These are phyloP conservation scores for Rosa persica DNA, from an alignment of 306 rosid genomes.

Conservation along the genomic window DNA sequence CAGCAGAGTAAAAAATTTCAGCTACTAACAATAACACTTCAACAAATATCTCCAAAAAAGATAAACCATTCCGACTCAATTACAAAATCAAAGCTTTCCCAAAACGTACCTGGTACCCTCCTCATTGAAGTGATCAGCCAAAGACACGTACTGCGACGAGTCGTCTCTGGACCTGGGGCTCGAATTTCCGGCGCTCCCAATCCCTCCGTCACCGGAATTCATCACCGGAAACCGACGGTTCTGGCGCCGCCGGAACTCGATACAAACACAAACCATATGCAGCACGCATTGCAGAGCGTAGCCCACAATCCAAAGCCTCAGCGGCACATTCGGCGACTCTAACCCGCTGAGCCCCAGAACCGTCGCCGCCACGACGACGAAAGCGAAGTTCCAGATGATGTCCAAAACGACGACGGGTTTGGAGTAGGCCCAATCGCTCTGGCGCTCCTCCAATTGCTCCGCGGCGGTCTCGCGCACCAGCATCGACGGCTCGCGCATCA, in stretches of 20 bases:
- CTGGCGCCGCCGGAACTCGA: conserved; percentile 61
- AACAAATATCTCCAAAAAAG: background rate
- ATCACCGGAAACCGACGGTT: conserved; percentile 19
- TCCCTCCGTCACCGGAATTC: conserved; percentile 41
- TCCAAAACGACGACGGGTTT: conserved; percentile 90
- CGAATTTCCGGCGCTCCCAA: conserved; percentile 40
- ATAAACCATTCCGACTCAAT: background rate
- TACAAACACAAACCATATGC: conserved; percentile 76
- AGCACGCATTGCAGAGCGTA: conserved; percentile 75
- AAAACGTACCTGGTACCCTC: conserved; percentile 56
- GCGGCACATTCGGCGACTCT: conserved; percentile 73
- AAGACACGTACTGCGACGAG: conserved; percentile 47
- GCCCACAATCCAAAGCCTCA: conserved; percentile 79
- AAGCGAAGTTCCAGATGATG: conserved; percentile 77
- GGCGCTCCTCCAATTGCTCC: conserved; percentile 91
- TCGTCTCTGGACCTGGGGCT: conserved; percentile 47
- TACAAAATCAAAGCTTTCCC: background rate
- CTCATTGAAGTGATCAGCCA: conserved; percentile 52
- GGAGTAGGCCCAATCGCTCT: conserved; percentile 98
- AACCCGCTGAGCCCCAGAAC: conserved; percentile 49
- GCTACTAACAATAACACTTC: conserved; percentile 2
- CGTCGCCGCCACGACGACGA: conserved; percentile 64
- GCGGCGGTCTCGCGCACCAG: conserved; percentile 89
- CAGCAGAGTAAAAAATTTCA: background rate
- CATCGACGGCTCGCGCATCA: conserved; percentile 95